These are phyloP conservation scores for Fusarium brachygibbosum DNA, from an alignment of 2,329 filamentous ascomycete species.

Conservation along the genomic window DNA sequence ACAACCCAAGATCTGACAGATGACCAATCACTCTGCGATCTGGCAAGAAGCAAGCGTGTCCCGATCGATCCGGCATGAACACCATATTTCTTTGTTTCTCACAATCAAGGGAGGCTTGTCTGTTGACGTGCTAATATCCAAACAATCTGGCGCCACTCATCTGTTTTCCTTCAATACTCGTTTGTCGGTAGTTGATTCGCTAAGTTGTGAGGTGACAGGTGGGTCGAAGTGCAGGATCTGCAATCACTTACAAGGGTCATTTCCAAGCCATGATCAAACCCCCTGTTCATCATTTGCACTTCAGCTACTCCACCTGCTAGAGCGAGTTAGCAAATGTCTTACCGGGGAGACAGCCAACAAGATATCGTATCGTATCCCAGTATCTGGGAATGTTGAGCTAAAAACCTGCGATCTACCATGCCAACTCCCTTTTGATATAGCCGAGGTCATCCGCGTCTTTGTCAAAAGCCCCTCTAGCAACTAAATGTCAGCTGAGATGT, in stretches of 20 bases:
- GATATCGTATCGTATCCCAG: background rate
- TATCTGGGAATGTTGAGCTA: background rate
- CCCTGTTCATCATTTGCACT: background rate
- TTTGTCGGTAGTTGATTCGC: background rate
- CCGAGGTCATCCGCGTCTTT: background rate
- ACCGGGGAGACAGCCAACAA: background rate
- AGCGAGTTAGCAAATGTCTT: background rate
- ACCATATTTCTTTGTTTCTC: background rate
- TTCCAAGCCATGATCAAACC: background rate
- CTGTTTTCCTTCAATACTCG: background rate
- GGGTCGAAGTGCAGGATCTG: slow-evolving; percentile 3
- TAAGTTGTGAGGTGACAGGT: background rate
- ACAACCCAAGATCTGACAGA: background rate
- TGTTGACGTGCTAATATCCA: background rate
- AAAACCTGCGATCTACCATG: background rate
- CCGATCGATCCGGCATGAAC: background rate
- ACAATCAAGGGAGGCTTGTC: background rate
- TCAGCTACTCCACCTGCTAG: background rate
- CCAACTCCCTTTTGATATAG: background rate
- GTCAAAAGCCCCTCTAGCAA: background rate
- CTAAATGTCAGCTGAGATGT: background rate
- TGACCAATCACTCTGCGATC: background rate
- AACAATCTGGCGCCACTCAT: background rate
- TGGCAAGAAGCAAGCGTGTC: background rate
- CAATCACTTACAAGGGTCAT: slow-evolving; percentile 5